Evolutionary conservation across 2,329 filamentous ascomycete species (phyloP).

Genomic region (Epichloe elymi): DNA sequence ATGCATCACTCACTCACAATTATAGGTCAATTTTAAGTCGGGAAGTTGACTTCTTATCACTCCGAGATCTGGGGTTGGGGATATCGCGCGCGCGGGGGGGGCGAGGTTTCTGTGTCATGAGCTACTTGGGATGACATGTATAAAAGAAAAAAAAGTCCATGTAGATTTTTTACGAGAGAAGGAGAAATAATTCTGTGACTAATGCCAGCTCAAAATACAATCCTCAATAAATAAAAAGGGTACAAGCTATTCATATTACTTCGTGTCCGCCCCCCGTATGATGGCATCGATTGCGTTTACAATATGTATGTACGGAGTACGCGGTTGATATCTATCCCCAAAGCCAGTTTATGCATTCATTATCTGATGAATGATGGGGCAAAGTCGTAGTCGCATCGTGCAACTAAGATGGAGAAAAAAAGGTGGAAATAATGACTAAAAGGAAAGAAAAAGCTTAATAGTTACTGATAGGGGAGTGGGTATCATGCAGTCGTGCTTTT

Average conservation of each 20-base stretch:
- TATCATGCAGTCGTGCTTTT: conserved; percentile 4
- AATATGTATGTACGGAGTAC: conserved; percentile 11
- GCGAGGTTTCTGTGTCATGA: conserved; percentile 8
- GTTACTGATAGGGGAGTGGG: not conserved
- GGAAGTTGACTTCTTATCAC: not conserved
- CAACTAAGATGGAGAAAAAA: not conserved
- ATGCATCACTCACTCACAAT: not conserved
- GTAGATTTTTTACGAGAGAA: conserved; percentile 6
- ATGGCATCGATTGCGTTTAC: not conserved
- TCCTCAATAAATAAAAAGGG: not conserved
- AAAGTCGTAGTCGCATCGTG: not conserved
- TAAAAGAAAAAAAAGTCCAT: conserved; percentile 8
- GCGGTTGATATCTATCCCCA: conserved; percentile 10
- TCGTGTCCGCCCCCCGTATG: not conserved
- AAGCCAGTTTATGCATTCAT: not conserved
- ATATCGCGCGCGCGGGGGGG: conserved; percentile 1
- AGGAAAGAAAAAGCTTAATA: not conserved
- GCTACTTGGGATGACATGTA: conserved; percentile 11
- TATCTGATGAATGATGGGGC: not conserved
- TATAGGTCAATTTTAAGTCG: not conserved
- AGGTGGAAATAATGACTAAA: not conserved
- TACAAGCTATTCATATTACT: too few relatives aligned
- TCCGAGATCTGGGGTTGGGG: conserved; percentile 6
- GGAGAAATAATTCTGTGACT: conserved; percentile 13
- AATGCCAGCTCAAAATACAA: conserved; percentile 15